These are phyloP conservation scores for Thielaviopsis cerberus DNA, from an alignment of 2,329 filamentous ascomycete species.

Conservation along the genomic window DNA sequence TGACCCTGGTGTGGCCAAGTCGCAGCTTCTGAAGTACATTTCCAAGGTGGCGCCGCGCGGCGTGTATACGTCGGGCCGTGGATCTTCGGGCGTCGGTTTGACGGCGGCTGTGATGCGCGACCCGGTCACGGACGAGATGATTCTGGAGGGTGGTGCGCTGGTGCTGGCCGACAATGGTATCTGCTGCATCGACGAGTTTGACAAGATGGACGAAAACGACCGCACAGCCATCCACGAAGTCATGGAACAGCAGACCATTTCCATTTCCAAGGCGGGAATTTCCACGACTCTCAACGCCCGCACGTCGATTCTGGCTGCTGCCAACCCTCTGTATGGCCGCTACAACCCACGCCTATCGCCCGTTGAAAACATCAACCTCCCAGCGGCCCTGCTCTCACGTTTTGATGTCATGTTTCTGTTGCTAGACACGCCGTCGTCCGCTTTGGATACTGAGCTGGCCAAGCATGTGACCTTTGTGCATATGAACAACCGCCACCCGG, in stretches of 20 bases:
- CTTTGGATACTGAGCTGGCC: constrained; percentile 80
- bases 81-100: constrained; percentile 65
- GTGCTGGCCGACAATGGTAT: constrained; percentile 69
- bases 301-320: constrained; percentile 86
- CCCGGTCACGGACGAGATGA: constrained; percentile 69
- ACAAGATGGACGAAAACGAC: constrained; percentile 78
- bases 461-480: constrained; percentile 93
- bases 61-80: constrained; percentile 65
- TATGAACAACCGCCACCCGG: constrained; percentile 88
- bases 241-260: constrained; percentile 77
- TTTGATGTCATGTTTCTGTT: constrained; percentile 96
- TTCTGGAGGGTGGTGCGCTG: constrained; percentile 61
- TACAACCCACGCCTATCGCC: constrained; percentile 96
- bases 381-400: constrained; percentile 87
- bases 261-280: constrained; percentile 58
- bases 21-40: constrained; percentile 94
- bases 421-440: constrained; percentile 78
- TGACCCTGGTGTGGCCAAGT: constrained; percentile 98
- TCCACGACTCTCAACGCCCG: constrained; percentile 75
- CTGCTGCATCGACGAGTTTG: constrained; percentile 74
- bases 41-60: constrained; percentile 91
- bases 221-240: constrained; percentile 72
- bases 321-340: constrained; percentile 90
- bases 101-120: constrained; percentile 72
- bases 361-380: constrained; percentile 97